A percentile compares a stretch with the other conserved stretches of the same genome.
Evolutionary conservation across 345 rosid genomes (phyloP).

Genomic region (Populus ilicifolia): DNA sequence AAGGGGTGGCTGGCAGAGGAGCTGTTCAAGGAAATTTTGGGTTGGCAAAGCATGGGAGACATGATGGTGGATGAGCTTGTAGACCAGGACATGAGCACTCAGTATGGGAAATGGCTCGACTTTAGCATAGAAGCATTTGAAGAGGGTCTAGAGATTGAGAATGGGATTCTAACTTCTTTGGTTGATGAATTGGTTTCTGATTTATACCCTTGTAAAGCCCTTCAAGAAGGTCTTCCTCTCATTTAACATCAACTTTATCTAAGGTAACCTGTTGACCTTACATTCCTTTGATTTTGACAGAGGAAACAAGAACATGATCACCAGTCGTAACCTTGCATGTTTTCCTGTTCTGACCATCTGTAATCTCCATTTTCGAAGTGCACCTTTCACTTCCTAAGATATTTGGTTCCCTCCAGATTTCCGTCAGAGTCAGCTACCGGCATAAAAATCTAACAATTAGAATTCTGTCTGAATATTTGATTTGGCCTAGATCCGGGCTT

Average conservation of each 20-base stretch:
- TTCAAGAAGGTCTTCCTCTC: background rate
- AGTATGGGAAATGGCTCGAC: conserved; percentile 66
- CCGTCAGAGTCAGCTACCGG: background rate
- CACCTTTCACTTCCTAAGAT: background rate
- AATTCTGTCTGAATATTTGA: background rate
- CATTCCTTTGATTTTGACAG: background rate
- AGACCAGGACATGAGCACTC: conserved; percentile 65
- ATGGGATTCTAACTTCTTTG: conserved; percentile 48
- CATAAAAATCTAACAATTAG: background rate
- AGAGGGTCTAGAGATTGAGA: conserved; percentile 63
- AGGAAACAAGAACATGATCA: conserved; percentile 1
- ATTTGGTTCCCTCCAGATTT: background rate
- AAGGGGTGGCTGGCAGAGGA: conserved; percentile 59
- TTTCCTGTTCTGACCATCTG: background rate
- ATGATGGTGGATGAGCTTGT: conserved; percentile 80
- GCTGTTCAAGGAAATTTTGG: conserved; percentile 45
- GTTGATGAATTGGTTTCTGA: conserved; percentile 72
- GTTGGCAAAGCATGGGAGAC: conserved; percentile 56
- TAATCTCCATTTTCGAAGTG: background rate
- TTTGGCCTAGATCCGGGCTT: too few relatives aligned
- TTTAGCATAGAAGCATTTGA: conserved; percentile 59
- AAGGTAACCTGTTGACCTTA: background rate
- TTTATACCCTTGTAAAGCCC: conserved; percentile 14
- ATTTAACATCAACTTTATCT: background rate
- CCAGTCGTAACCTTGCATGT: background rate